phyloP scores from a whole-genome alignment of 1,284 basidiomycete genomes.

The Ganoderma resinaceum region DNA sequence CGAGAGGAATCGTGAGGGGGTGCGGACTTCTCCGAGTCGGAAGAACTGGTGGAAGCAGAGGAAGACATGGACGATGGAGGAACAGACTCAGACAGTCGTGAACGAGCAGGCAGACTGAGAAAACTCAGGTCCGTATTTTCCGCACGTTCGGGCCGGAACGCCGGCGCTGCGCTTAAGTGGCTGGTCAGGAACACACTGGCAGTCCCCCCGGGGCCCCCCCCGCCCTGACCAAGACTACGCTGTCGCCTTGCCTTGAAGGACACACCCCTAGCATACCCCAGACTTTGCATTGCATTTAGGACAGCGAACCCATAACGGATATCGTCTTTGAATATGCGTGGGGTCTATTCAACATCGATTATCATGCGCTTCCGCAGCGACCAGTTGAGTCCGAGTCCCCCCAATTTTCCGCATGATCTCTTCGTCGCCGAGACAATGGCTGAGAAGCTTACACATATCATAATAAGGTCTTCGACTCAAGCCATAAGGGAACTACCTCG shows the following conservation, averaged over 20 bases:
- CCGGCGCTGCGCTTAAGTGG: no score
- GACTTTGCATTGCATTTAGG: no score
- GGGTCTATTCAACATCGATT: no score
- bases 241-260: no score
- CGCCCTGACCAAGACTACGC: no score
- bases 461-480: neutral
- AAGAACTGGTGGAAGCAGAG: constrained; percentile 27
- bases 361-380: no score
- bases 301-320: no score
- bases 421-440: neutral
- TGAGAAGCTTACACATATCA: neutral
- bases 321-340: no score
- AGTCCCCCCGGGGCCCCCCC: no score
- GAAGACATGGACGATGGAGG: constrained; percentile 25
- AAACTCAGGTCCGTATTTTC: neutral
- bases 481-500: neutral
- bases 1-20: constrained; percentile 16
- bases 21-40: constrained; percentile 27
- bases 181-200: no score
- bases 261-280: no score
- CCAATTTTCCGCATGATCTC: neutral
- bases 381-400: neutral
- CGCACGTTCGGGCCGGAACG: neutral
- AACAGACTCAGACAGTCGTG: neutral
- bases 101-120: neutral